Base-by-base conservation (phyloP, 2,329 filamentous ascomycete species). In the Sphaerulina vaccinii region DNA sequence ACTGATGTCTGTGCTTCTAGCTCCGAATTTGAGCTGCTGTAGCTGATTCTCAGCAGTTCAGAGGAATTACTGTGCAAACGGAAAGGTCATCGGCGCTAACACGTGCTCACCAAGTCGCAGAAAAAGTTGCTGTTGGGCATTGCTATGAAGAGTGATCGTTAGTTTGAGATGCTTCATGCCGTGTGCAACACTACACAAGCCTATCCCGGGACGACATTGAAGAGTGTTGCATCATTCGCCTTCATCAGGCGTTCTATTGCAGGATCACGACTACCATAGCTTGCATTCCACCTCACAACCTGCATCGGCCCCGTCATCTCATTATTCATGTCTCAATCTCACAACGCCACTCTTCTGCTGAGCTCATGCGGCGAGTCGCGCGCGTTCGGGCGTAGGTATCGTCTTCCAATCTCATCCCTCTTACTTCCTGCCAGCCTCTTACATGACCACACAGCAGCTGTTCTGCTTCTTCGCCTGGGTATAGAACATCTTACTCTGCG, bases 401-500 rank as follows among this genome's bases (percentile, higher is more conserved):
- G 29, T 43, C n/a, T 16, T 41, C 45, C 45, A 40, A 22, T 38
- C 7, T 29, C 37, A 27, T 41, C 10, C 10, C 1, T 16, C 13
- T 10, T 32, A 2, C 15, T 23, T 4, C 8, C 18, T 38, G n/a
- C 35, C n/a, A 35, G 16, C 10, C 45, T 29, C 38, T 60, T 62
- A 81, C 78, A 81, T 82, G 44, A 82, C 70, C 38, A 73, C 66
- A 63, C 80, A 83, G 71, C 80, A 83, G 18, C 77, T 79, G 64
- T 83, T 83, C 67, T 82, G 80, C 70, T 82, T 82, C 72, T 82
- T 82, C 19, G 80, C 79, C 70, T 81, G 79, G 36, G 80, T 90
- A 72, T 97, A 97, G 72, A 99, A 99, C 87, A 95, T 92, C 81
- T 96, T 97, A 76, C 90, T 96, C 78, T 93, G 88, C 43, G 84